Evolutionary conservation across 2,329 filamentous ascomycete genomes (phyloP), one percentile per base, ranked within the genome.

Genomic region (Xylaria sp.): DNA sequence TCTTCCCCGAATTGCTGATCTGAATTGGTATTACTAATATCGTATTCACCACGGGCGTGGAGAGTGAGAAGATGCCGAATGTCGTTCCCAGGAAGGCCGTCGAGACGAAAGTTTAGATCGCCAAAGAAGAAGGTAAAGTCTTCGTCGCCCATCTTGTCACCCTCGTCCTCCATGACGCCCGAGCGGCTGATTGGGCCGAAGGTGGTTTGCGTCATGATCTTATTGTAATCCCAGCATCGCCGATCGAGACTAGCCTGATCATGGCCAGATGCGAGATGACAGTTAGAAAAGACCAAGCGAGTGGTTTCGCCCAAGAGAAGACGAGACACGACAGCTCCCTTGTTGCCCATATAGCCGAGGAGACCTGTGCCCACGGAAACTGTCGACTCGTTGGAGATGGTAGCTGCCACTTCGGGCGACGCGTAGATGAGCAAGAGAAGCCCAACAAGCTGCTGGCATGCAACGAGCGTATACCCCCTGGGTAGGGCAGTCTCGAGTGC

Each of bases 81-180:
- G 77, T 99, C 96, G 43, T 96, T 92, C 0, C 94, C 94, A 0
- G 95, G 93, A 57, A 98, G 87, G 52, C 91, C 93, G 59, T 97
- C 93, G 0, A 99, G 85, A 36, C 96, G 89, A 77, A 97, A 99
- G 78, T 99, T 99, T 48, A 99, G 84, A 78, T 99, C 96, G 7
- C 96, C 96, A 76, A 97, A 93, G 93, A 95, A 98, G 76, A 99
- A 97, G 0, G 90, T 89, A 80, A 97, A 94, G 76, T 99, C 96
- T 72, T 97, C 95, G 45, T 97, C 92, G 0, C 93, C 94, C 71
- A 99, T 90, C 41, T 84, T 87, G 60, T 92, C 89, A 0, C 85
- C 82, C 25, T 90, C 88, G n/a, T 90, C 89, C 43, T 89, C 84
- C 1, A 87, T 82, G 6, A 91, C 88, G 9, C 92, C 90, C 0